A percentile compares a stretch with the other conserved stretches of the same genome.
Evolutionary conservation across 2,329 filamentous ascomycete genomes (phyloP).

Genomic region (Neopestalotiopsis rosae): DNA sequence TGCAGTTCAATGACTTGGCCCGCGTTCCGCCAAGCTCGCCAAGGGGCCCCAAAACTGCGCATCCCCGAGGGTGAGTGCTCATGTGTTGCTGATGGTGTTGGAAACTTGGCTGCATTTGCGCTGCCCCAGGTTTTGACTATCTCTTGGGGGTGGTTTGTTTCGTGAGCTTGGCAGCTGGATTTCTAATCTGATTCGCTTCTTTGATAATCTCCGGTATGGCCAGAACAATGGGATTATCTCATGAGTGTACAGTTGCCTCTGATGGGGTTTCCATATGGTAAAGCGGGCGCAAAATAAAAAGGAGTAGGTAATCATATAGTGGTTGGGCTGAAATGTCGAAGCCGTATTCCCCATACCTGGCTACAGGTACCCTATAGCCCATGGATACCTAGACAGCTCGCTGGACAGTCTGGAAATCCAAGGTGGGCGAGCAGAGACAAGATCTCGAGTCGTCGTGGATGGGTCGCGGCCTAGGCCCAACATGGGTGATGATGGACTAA

Average conservation of each 20-base stretch:
- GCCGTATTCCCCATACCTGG: background rate
- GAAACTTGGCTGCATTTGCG: background rate
- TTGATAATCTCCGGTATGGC: background rate
- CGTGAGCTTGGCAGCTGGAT: background rate
- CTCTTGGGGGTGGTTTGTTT: background rate
- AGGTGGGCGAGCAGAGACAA: background rate
- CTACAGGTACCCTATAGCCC: background rate
- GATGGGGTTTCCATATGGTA: background rate
- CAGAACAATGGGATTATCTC: background rate
- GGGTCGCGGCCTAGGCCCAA: background rate
- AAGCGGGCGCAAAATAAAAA: background rate
- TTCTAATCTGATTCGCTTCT: background rate
- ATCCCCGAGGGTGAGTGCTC: conserved; percentile 5
- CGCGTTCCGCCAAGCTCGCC: conserved; percentile 18
- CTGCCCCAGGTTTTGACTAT: conserved; percentile 9
- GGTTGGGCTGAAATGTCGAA: conserved; percentile 10
- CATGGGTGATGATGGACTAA: conserved; percentile 11
- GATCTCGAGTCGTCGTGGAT: background rate
- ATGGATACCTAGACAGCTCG: background rate
- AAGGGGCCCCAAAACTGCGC: conserved; percentile 13
- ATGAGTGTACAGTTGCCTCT: background rate
- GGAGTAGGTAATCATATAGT: background rate
- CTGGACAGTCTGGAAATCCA: background rate
- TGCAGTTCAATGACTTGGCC: conserved; percentile 22
- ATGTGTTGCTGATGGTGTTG: conserved; percentile 1